Conservation (phyloP, 225 moss, liverwort and hornwort species). For the Climacium dendroides region DNA sequence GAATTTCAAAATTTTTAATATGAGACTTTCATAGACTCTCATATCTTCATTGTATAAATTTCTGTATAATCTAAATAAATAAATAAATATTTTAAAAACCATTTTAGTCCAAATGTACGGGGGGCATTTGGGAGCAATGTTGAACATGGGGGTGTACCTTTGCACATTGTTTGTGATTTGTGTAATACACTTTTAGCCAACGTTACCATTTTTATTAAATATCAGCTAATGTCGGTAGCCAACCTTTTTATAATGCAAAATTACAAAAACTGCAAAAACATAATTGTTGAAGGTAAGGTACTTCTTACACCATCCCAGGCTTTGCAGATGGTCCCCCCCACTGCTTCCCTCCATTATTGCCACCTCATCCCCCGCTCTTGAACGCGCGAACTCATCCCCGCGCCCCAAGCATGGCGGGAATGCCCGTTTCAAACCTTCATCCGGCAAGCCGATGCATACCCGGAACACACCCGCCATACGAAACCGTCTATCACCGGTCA, state of each 20-base stretch:
- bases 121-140: rapidly evolving
- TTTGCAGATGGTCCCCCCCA: not conserved
- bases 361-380: not conserved
- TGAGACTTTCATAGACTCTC: rapidly evolving
- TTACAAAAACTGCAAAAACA: not conserved
- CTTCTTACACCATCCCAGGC: not conserved
- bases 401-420: conserved; percentile 5
- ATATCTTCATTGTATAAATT: not conserved
- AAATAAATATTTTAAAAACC: too few species aligned
- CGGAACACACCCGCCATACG: not conserved
- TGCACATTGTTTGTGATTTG: not conserved
- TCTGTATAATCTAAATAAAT: not conserved
- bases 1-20: too few species aligned
- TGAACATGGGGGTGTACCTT: too few species aligned
- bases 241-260: not conserved
- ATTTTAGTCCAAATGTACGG: not conserved
- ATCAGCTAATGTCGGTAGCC: not conserved
- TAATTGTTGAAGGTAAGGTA: not conserved
- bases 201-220: too few species aligned
- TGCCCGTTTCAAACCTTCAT: conserved; percentile 1
- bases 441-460: not conserved
- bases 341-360: conserved; percentile 1
- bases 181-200: not conserved
- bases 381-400: not conserved
- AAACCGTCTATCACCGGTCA: not conserved